A percentile compares a stretch with the other conserved stretches of the same genome.
These are phyloP conservation scores for Pythium biforme DNA, from an alignment of 352 stramenopile genomes.

Conservation along the genomic window DNA sequence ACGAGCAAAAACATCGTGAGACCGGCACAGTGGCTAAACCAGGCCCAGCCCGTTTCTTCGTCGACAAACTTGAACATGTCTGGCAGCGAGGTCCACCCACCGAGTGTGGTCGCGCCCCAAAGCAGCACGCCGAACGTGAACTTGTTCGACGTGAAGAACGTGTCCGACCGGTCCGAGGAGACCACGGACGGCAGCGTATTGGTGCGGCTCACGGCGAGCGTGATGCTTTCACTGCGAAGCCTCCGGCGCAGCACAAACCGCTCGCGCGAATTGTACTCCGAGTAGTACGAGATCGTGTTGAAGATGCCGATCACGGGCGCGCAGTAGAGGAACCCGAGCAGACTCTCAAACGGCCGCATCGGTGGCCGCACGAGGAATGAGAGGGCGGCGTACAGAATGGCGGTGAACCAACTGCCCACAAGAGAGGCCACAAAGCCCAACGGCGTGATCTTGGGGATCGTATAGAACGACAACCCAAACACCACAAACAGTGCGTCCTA, in stretches of 20 bases:
- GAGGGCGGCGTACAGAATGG: constrained; percentile 50
- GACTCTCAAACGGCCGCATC: constrained; percentile 38
- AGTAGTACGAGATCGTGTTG: constrained; percentile 86
- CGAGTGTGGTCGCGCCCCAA: constrained; percentile 72
- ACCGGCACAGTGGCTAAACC: constrained; percentile 82
- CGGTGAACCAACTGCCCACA: constrained; percentile 67
- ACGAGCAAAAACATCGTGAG: constrained; percentile 77
- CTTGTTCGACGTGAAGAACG: constrained; percentile 46
- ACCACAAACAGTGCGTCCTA: constrained; percentile 82
- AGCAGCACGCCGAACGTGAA: constrained; percentile 66
- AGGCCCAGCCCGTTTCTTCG: constrained; percentile 80
- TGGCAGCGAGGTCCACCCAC: constrained; percentile 75
- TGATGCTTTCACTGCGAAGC: constrained; percentile 76
- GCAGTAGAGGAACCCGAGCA: constrained; percentile 68
- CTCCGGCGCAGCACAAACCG: constrained; percentile 69
- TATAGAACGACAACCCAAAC: constrained; percentile 85
- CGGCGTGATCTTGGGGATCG: constrained; percentile 81
- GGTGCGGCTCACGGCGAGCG: constrained; percentile 64
- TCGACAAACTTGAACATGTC: constrained; percentile 83
- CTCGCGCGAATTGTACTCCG: constrained; percentile 80
- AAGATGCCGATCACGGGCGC: constrained; percentile 79
- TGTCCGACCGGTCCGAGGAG: constrained; percentile 25
- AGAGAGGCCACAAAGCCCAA: constrained; percentile 75
- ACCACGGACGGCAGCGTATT: constrained; percentile 29
- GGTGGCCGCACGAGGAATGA: constrained; percentile 58